A percentile compares a stretch with the other conserved stretches of the same genome.
Conservation (phyloP, 164 flowering plant species). For the Akebia trifoliata region DNA sequence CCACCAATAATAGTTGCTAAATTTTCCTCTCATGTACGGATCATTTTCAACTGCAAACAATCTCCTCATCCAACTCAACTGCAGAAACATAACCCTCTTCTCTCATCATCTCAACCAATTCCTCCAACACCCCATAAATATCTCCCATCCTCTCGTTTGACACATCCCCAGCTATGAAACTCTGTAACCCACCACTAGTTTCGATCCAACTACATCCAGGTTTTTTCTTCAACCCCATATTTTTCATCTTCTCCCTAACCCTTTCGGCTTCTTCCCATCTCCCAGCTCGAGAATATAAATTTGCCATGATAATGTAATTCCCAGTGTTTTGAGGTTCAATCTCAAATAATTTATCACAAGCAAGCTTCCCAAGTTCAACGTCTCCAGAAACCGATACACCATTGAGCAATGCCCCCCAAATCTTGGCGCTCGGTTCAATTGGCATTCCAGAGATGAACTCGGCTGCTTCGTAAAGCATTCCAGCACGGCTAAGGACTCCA, state of each 20-base stretch:
- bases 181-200: conserved; percentile 32
- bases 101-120: conserved; percentile 34
- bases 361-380: conserved; percentile 60
- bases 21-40: not conserved
- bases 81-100: conserved; percentile 37
- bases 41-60: conserved; percentile 7
- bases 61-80: conserved; percentile 33
- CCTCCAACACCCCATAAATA: conserved; percentile 30
- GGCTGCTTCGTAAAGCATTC: conserved; percentile 58
- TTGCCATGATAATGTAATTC: conserved; percentile 67
- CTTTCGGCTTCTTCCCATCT: conserved; percentile 74
- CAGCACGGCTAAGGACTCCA: conserved; percentile 67
- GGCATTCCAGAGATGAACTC: conserved; percentile 64
- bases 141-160: conserved; percentile 34
- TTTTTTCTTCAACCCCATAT: conserved; percentile 52
- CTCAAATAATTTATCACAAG: conserved; percentile 47
- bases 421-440: conserved; percentile 59
- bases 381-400: conserved; percentile 65
- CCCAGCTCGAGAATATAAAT: conserved; percentile 67
- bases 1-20: too few species aligned
- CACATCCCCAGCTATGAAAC: conserved; percentile 37
- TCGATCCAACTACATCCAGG: conserved; percentile 77
- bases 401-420: conserved; percentile 78
- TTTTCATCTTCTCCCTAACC: conserved; percentile 55
- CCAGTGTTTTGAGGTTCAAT: conserved; percentile 77